Base-by-base conservation (phyloP, 2,329 filamentous ascomycete genomes). In the Alternaria incomplexa region DNA sequence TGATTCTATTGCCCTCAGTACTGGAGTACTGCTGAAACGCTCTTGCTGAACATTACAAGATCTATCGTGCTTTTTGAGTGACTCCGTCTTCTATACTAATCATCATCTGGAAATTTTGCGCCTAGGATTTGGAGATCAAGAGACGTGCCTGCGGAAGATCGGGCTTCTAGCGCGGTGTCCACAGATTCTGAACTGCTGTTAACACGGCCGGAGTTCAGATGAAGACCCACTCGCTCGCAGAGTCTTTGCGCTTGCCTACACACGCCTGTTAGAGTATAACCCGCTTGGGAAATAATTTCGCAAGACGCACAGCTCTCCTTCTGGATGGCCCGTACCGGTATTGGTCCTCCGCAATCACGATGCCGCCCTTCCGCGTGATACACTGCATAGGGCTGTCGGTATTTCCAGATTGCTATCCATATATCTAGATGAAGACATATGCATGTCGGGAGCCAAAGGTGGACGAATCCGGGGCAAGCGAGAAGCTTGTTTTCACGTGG, bases 401-500 rank as follows among this genome's bases (percentile, higher is more conserved):
- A 60, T 59, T 60, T 52, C 56, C 45, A 63, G 12, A 63, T 59
- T 63, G 43, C 32, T 8, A 25, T 59, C 20, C 44, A 63, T 60
- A 22, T 55, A n/a, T 22, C 8, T 48, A 55, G 10, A 63, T 63
- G 45, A 45, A 43, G 6, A 12, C 11, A 11, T n/a, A 46, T 36
- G 47, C 28, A 43, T 47, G 50, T 47, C 43, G 26, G 28, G n/a
- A 26, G 17, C 36, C 50, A 15, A 30, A 22, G 48, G 17, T 17
- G 45, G 43, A 25, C 36, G 26, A 28, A 57, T 45, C 46, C 30
- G 32, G 58, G 58, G 56, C 52, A 63, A 56, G 61, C 62, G 56
- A 66, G 46, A 67, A 62, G 61, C 65, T 69, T 67, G 40, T 64
- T 36, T 57, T 28, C 25, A 52, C 43, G 51, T 53, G 59, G 61